Evolutionary conservation across 768 basidiomycete genomes (phyloP), one percentile per base, ranked within the genome.

Genomic region (Phlebiopsis gigantea): DNA sequence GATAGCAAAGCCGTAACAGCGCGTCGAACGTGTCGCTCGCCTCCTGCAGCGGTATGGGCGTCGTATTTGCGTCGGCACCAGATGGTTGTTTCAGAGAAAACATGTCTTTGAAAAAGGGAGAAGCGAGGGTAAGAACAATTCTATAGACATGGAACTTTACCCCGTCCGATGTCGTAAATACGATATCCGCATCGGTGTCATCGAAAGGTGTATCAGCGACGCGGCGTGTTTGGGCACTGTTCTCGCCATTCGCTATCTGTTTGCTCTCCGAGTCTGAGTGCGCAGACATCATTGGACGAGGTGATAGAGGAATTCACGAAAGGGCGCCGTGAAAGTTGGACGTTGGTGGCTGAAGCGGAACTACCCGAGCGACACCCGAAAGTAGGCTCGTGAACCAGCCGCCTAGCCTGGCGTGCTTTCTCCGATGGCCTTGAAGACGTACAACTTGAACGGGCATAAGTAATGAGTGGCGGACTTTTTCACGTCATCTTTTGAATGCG

Each of bases 1-100:
- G 66, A 46, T 67, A 67, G 52, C 61, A 65, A 45, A 68, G 49
- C 5, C 62, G 58, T 5, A 69, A 55, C 8, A 69, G 58, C n/a
- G 41, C 49, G 44, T 67, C 66, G 14, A 69, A 55, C n/a, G 59
- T 61, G 29, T 48, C 30, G 31, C 63, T 57, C 10, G 53, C 46
- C 47, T 68, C 68, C 6, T 62, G 22, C 14, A 69, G 28, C 7
- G 49, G 17, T 22, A 58, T 46, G 15, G 49, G 49, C 5, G 50
- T 41, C 4, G 21, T 1, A 2, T 15, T 25, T 1, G 42, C 6
- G 9, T 25, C 21, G 8, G 25, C 10, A n/a, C 22, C 17, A 15
- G 53, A 8, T 4, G 53, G 42, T 31, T 54, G 53, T 4, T 15
- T 45, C 24, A 54, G 42, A 2, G 55, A 49, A 26, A 57, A 49